Evolutionary conservation across 2,329 filamentous ascomycete species (phyloP), one percentile per base, ranked within the genome.

Genomic region (Curvularia sp.): DNA sequence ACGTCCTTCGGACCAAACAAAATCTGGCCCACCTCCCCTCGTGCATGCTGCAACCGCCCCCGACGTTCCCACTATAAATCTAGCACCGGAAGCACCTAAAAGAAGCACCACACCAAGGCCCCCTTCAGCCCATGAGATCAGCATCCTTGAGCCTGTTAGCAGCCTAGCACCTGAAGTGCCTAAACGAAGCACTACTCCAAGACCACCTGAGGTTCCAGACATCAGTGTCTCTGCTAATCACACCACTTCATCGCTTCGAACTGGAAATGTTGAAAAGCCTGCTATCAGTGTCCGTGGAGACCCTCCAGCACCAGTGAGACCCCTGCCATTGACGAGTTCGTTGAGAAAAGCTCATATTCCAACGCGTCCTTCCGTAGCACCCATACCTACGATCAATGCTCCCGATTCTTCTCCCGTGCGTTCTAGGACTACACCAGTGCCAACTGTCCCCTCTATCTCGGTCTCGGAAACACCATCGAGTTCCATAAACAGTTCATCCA

Each of bases 61-160:
- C 19, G 59, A 64, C 2, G 58, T 75, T 12, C 88, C 88, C 5
- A 79, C 76, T 32, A 86, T 89, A 65, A 77, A 82, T 52, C 70
- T 82, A 19, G 80, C 82, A 3, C 78, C 81, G 66, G 69, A 74
- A 12, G 32, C 53, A 21, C 43, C 63, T 2, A 67, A 60, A 32
- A 58, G 56, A 6, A 49, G 49, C 15, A 55, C 70, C 71, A 45
- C 67, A 23, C 48, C 58, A 30, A 43, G 38, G 30, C 55, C 58
- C 8, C 41, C 57, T 72, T 60, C 81, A 38, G 36, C 68, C 50
- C 69, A 75, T 46, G 68, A 68, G 6, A 74, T 76, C 49, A 77
- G 71, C 10, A 63, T 27, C 30, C 13, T 42, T 51, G 36, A 48
- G n/a, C 87, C 89, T 4, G 78, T 76, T 36, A 86, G 89, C 65